Conservation (phyloP, 139 green algal species). For the Coccomyxa sp. region DNA sequence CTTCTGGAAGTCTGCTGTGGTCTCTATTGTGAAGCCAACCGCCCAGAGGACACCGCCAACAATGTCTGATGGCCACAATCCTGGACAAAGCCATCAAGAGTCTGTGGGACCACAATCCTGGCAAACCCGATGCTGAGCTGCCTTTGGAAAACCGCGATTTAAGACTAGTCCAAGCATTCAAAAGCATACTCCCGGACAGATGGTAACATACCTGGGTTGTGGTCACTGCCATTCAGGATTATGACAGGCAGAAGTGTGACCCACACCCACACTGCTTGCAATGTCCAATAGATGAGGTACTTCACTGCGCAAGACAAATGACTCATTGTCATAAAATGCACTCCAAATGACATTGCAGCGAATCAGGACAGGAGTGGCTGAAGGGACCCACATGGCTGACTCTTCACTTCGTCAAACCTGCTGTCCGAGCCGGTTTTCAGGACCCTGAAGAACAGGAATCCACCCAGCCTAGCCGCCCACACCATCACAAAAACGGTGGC, state of each 20-base stretch:
- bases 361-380: neutral
- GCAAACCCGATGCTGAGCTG: neutral
- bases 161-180: neutral
- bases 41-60: slow-evolving; percentile 50
- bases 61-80: slow-evolving; percentile 14
- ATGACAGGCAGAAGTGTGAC: slow-evolving; percentile 65
- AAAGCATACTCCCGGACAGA: neutral
- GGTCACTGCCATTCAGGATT: slow-evolving; percentile 52
- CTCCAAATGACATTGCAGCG: neutral
- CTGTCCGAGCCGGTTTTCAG: slow-evolving; percentile 63
- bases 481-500: slow-evolving; percentile 57
- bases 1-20: slow-evolving; percentile 74
- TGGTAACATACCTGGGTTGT: slow-evolving; percentile 11
- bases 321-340: slow-evolving; percentile 24
- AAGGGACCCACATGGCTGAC: slow-evolving; percentile 42
- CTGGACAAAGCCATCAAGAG: neutral
- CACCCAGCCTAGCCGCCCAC: slow-evolving; percentile 70
- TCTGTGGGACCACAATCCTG: neutral
- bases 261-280: slow-evolving; percentile 81
- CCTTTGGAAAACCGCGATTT: neutral
- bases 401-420: slow-evolving; percentile 72
- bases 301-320: slow-evolving; percentile 4
- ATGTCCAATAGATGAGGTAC: slow-evolving; percentile 15
- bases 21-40: slow-evolving; percentile 56
- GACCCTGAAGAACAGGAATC: slow-evolving; percentile 69